Base-by-base conservation (phyloP, 2,329 filamentous ascomycete genomes). In the Colletotrichum noveboracense region DNA sequence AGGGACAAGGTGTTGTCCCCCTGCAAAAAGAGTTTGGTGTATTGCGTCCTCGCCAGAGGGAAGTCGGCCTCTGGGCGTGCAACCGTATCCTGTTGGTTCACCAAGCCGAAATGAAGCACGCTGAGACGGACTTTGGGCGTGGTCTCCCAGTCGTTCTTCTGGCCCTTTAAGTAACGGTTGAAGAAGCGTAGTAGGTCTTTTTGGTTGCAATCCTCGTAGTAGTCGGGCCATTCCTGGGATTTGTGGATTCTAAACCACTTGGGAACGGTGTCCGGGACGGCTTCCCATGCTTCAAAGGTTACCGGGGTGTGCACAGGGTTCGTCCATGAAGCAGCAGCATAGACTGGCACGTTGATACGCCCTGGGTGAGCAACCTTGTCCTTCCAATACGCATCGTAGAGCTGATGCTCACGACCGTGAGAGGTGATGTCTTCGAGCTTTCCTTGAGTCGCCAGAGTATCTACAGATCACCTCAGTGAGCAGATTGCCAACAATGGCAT, bases 401-500 rank as follows among this genome's bases (percentile, higher is more conserved):
- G 5, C 0, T 58, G 24, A 30, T 58, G 14, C 13, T 58, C 26
- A 1, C 55, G 55, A 12, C 24, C 55, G 10, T 58, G 14, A 13
- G 55, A 58, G 1, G 55, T 58, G 21, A 58, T 58, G 55, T 58
- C 55, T 58, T 58, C 55, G 0, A 58, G 55, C 55, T 30, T 58
- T 26, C 55, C 55, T n/a, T 30, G 24, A 4, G 55, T 58, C 4
- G 55, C 55, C 6, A 58, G 26, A 30, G 55, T 26, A 0, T 12
- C 55, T 58, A 0, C 7, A 30, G 55, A 0, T 26, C 0, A 16
- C 24, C 0, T 0, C 5, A 6, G 0, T 26, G 0, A 58, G 24
- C 21, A 58, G 10, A 30, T 1, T n/a, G 9, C 0, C 6, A 12
- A 48, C 1, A 30, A 58, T 4, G 1, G 0, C 8, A 26, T 21